Evolutionary conservation across 345 rosid species (phyloP).

Genomic region (Noccaea caerulescens): DNA sequence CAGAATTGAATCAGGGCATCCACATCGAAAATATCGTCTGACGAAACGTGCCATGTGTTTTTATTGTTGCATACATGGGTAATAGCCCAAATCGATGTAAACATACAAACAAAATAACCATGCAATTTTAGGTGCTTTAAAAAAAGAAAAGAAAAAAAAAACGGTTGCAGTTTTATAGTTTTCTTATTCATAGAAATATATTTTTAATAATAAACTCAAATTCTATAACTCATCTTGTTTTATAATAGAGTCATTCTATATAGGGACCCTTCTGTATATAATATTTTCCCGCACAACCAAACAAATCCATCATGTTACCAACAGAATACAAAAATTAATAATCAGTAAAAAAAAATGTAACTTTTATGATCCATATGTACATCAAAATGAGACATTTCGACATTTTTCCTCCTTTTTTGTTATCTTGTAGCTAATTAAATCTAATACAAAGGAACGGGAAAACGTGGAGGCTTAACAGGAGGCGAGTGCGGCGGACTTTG

Average conservation of each 20-base stretch:
- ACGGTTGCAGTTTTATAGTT: not conserved
- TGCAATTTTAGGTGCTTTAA: not conserved
- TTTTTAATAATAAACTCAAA: not conserved
- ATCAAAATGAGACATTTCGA: conserved; percentile 38
- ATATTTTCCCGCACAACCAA: not conserved
- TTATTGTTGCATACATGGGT: conserved; percentile 18
- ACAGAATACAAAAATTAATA: conserved; percentile 31
- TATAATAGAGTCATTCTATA: not conserved
- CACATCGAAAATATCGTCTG: conserved; percentile 40
- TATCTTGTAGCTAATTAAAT: conserved; percentile 30
- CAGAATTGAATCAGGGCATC: conserved; percentile 32
- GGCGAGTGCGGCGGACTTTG: conserved; percentile 50
- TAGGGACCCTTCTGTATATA: no score
- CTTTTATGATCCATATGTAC: conserved; percentile 43
- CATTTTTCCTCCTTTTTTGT: conserved; percentile 22
- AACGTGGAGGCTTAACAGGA: conserved; percentile 54
- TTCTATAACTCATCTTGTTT: not conserved
- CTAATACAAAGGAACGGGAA: conserved; percentile 76
- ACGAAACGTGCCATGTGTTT: conserved; percentile 41
- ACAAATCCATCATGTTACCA: conserved; percentile 15
- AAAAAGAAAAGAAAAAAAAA: no score
- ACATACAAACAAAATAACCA: conserved; percentile 7
- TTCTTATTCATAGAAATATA: not conserved
- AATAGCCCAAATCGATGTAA: conserved; percentile 26
- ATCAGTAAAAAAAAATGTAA: conserved; percentile 36